phyloP scores from a whole-genome alignment of 148 eudicot species.

The Chenopodium berlandieri region DNA sequence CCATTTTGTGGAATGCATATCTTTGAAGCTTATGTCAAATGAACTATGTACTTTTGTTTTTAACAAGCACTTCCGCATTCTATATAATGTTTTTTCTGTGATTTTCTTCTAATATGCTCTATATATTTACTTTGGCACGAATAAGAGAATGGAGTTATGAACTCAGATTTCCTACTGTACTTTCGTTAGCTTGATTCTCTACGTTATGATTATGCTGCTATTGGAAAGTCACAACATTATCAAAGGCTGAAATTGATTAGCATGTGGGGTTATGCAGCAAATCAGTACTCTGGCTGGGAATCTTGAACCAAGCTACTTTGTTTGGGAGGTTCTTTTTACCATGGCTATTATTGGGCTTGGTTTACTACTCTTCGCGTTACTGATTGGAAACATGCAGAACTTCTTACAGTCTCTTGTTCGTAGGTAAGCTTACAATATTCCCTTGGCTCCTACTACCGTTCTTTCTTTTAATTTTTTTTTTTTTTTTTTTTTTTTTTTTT shows the following conservation, averaged over 20 bases:
- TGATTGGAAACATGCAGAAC: slow-evolving; percentile 89
- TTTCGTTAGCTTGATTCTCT: neutral
- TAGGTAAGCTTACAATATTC: slow-evolving; percentile 36
- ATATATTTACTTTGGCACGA: neutral
- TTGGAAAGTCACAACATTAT: neutral
- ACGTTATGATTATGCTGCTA: neutral
- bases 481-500: too few species aligned
- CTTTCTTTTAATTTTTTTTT: neutral
- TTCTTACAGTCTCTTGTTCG: slow-evolving; percentile 87
- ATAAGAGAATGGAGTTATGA: neutral
- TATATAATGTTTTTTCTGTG: neutral
- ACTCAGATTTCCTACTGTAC: neutral
- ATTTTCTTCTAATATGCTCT: neutral
- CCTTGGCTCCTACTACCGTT: neutral
- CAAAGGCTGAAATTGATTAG: neutral
- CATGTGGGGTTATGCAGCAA: slow-evolving; percentile 49
- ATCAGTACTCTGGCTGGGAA: slow-evolving; percentile 89
- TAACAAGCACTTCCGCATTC: neutral
- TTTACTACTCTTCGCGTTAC: slow-evolving; percentile 73
- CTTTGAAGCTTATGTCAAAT: neutral
- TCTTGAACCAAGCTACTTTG: slow-evolving; percentile 66
- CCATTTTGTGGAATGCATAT: neutral
- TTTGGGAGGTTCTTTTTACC: slow-evolving; percentile 77
- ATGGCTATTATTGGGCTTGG: slow-evolving; percentile 78
- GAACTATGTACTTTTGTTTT: neutral